Conservation (phyloP, 139 green algal genomes). For the Chlorella sorokiniana region DNA sequence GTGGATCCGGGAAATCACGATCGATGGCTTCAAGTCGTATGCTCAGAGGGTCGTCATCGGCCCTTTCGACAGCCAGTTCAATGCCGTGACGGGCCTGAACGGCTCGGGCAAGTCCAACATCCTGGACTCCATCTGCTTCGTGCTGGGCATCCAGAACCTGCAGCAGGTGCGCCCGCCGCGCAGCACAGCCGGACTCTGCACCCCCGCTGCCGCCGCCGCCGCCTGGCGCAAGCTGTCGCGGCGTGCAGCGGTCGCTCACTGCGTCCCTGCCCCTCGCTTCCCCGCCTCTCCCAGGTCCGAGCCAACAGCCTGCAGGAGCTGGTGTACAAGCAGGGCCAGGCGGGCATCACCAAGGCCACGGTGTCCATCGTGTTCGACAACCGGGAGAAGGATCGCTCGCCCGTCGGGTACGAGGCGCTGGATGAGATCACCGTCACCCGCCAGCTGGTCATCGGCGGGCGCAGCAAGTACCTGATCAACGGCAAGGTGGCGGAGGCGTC, state of each 20-base stretch:
- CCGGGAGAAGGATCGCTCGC: slow-evolving; percentile 73
- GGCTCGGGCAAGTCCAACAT: slow-evolving; percentile 99
- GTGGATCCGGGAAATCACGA: slow-evolving; percentile 94
- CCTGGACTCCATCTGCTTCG: slow-evolving; percentile 99
- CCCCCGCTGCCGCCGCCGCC: too few relatives aligned
- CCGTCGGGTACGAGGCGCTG: slow-evolving; percentile 91
- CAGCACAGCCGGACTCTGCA: too few relatives aligned
- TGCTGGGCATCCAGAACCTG: slow-evolving; percentile 97
- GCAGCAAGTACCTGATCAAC: slow-evolving; percentile 99
- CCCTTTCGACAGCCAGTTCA: slow-evolving; percentile 95
- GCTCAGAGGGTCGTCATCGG: slow-evolving; percentile 84
- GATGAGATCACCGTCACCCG: slow-evolving; percentile 94
- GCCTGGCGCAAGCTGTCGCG: background rate
- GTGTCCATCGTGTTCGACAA: slow-evolving; percentile 99
- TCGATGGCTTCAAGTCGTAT: slow-evolving; percentile 99
- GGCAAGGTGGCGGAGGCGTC: slow-evolving; percentile 87
- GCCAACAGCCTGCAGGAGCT: slow-evolving; percentile 94
- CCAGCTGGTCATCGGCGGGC: slow-evolving; percentile 94
- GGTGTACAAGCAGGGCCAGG: slow-evolving; percentile 99
- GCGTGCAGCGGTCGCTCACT: background rate
- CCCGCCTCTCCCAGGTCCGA: slow-evolving; percentile 76
- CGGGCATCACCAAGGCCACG: slow-evolving; percentile 95
- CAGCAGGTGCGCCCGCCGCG: slow-evolving; percentile 63
- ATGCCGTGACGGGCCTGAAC: slow-evolving; percentile 98
- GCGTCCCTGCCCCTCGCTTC: background rate